A percentile compares a stretch with the other conserved stretches of the same genome.
Evolutionary conservation across 371 early-diverging fungal genomes (phyloP).

Genomic region (Haplosporangium sp.): DNA sequence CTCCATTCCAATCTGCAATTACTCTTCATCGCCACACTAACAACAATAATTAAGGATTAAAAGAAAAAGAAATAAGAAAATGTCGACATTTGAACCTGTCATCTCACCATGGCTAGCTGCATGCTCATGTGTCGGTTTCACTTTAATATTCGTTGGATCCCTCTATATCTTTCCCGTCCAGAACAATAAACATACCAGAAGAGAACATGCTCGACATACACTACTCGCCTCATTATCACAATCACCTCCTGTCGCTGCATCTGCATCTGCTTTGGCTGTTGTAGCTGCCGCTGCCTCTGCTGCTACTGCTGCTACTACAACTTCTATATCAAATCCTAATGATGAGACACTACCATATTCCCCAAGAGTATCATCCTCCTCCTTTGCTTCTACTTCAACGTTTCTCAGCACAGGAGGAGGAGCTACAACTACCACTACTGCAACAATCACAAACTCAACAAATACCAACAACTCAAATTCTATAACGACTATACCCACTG

Average conservation of each 20-base stretch:
- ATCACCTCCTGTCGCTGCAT: neutral
- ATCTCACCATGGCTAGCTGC: conserved; percentile 42
- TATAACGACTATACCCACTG: neutral
- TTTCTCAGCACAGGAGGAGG: neutral
- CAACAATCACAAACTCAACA: no score
- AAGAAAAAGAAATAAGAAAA: neutral
- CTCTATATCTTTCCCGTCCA: conserved; percentile 33
- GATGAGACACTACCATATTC: conserved; percentile 17
- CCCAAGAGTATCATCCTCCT: conserved; percentile 21
- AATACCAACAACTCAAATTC: neutral
- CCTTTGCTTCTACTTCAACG: conserved; percentile 9
- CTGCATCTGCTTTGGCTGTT: conserved; percentile 5
- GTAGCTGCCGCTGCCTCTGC: neutral
- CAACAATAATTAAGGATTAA: no score
- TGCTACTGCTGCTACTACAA: neutral
- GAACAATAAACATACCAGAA: conserved; percentile 10
- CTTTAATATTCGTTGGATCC: conserved; percentile 43
- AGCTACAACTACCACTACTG: neutral
- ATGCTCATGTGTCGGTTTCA: conserved; percentile 38
- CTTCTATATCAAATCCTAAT: neutral
- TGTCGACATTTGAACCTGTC: conserved; percentile 33
- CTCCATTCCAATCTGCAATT: no score
- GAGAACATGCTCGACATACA: conserved; percentile 16
- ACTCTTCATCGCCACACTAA: no score
- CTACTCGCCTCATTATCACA: neutral